Evolutionary conservation across 352 stramenopile genomes (phyloP).

Genomic region (Phytophthora rubi): DNA sequence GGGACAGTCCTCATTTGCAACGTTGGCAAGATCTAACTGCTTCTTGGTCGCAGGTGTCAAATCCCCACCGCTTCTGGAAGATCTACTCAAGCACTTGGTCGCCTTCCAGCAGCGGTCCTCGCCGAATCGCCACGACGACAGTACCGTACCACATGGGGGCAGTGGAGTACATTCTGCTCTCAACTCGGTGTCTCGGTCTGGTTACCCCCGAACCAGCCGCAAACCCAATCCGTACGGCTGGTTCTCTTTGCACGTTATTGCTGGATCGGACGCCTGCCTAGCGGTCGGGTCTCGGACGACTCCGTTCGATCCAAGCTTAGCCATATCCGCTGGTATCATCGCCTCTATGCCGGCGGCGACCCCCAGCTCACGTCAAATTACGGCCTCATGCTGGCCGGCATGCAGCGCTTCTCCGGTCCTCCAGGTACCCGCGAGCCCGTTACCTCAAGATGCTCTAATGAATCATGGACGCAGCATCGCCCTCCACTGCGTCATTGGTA

Average conservation of each 20-base stretch:
- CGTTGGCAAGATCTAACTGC: neutral
- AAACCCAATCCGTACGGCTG: neutral
- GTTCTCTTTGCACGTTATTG: neutral
- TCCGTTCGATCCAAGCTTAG: conserved; percentile 15
- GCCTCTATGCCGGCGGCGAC: neutral
- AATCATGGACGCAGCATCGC: too few relatives aligned
- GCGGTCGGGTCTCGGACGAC: neutral
- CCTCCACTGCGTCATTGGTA: too few relatives aligned
- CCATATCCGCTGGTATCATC: conserved; percentile 21
- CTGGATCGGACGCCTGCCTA: neutral
- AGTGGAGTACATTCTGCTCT: neutral
- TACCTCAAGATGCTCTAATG: too few relatives aligned
- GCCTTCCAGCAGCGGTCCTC: neutral
- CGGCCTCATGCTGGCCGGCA: neutral
- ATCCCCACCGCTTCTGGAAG: neutral
- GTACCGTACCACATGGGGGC: neutral
- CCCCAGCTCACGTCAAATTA: neutral
- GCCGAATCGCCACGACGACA: too few relatives aligned
- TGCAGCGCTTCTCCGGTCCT: too few relatives aligned
- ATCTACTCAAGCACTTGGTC: conserved; percentile 1
- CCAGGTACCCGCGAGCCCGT: too few relatives aligned
- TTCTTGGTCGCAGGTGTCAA: neutral
- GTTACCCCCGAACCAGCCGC: neutral
- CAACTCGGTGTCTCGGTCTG: neutral
- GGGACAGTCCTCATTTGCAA: neutral